These are phyloP conservation scores for Fraxinus greggii DNA, from an alignment of 305 asterid genomes.

Conservation along the genomic window DNA sequence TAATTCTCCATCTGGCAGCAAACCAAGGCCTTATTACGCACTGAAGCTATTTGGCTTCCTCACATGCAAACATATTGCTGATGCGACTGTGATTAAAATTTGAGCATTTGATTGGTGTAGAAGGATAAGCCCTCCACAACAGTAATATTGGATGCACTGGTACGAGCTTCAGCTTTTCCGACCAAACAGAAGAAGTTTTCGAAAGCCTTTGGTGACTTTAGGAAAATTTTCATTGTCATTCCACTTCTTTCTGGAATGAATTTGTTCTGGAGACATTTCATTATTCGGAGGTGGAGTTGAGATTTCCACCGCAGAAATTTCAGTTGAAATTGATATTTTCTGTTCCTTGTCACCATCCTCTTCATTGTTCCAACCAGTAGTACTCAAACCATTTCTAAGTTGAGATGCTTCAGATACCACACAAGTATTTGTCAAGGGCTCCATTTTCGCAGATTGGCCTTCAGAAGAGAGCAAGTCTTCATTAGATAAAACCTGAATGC, in stretches of 20 bases:
- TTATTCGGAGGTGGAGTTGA: constrained; percentile 51
- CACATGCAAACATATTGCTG: neutral
- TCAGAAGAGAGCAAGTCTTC: constrained; percentile 13
- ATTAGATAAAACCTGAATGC: constrained; percentile 16
- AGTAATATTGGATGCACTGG: neutral
- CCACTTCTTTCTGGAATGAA: constrained; percentile 68
- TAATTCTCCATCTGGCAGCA: constrained; percentile 5
- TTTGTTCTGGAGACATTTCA: constrained; percentile 41
- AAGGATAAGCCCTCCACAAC: neutral
- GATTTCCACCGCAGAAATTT: constrained; percentile 35
- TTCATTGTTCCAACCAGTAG: constrained; percentile 22
- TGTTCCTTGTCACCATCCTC: constrained; percentile 29
- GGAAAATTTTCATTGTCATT: constrained; percentile 53
- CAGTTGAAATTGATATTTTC: constrained; percentile 40
- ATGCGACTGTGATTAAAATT: neutral
- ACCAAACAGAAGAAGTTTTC: constrained; percentile 72
- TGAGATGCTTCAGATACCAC: constrained; percentile 4
- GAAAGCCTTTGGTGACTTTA: constrained; percentile 61
- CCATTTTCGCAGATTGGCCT: constrained; percentile 24
- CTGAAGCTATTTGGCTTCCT: neutral
- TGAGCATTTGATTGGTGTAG: constrained; percentile 17
- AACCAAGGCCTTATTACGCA: constrained; percentile 14
- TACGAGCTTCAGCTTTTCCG: constrained; percentile 42
- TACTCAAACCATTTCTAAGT: constrained; percentile 21
- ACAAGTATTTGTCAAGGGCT: constrained; percentile 18